Base-by-base conservation (phyloP, 495 filamentous ascomycete species). In the Margaritispora aquatica region DNA sequence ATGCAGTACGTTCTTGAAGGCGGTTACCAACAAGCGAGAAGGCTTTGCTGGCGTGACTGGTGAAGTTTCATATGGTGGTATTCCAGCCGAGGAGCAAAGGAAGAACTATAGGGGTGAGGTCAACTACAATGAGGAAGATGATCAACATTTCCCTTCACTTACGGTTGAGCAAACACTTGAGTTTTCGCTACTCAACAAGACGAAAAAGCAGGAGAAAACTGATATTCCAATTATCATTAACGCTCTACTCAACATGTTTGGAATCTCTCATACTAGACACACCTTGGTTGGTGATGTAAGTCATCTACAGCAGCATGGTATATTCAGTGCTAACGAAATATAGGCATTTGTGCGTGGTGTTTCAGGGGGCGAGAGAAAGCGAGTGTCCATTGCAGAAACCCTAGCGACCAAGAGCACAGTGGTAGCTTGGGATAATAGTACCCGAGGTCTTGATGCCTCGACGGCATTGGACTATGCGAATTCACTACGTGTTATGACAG, bases 101-200 rank as follows among this genome's bases (percentile, higher is more conserved):
- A 81, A 83, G 64, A 75, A 80, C 55, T 93, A 89, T 72, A 80
- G 87, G 47, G 88, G 88, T 34, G 88, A 96, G 69, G 86, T 92
- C 64, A 89, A 86, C 66, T 91, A 91, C 69, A 92, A 92, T 64
- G 80, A 79, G 13, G 89, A 94, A 70, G 89, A 94, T 56, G 90
- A 95, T 61, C 77, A 84, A 48, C 89, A 93, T 69, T 84, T 93
- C 66, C 86, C 90, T 2, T 76, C 79, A 8, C 72, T 96, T 34
- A 94, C 86, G 1, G 90, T 96, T 1, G 74, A 85, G 77, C 62
- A 67, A 44, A 95, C 90, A 0, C 73, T 94, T 51, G 83, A 83
- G n/a, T 95, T 96, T 68, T 86, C 90, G 0, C 74, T 93, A 9
- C 84, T 87, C 67, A 92, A 86, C 75, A 92, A 92, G 74, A 90